A percentile compares a stretch with the other conserved stretches of the same genome.
phyloP scores from a whole-genome alignment of 1,139 yeast species.

The Magnusiomyces paraingens region DNA sequence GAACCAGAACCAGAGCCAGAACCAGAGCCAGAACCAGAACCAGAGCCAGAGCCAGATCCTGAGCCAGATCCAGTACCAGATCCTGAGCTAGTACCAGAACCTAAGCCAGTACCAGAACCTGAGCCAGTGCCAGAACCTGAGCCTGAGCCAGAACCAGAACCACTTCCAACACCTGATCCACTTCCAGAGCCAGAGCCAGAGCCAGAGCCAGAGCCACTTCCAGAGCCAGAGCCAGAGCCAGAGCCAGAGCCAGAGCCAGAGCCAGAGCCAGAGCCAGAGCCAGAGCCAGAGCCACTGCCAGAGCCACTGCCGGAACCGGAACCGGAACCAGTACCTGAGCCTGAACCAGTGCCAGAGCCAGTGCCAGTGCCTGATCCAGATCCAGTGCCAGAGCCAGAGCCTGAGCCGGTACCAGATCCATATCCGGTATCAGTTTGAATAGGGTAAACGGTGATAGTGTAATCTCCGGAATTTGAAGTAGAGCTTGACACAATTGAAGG shows the following conservation, averaged over 20 bases:
- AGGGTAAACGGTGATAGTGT: neutral
- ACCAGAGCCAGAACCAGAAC: slow-evolving; percentile 3
- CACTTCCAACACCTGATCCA: neutral
- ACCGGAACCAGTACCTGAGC: neutral
- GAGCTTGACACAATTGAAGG: too few relatives aligned
- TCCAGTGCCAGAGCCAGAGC: slow-evolving; percentile 2
- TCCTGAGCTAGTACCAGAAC: slow-evolving; percentile 2
- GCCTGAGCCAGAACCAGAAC: slow-evolving; percentile 3
- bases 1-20: slow-evolving; percentile 3
- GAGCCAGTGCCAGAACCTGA: slow-evolving; percentile 2
- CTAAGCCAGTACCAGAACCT: slow-evolving; percentile 1
- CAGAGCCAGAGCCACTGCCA: slow-evolving; percentile 6
- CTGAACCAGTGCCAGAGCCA: slow-evolving; percentile 2
- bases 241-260: neutral
- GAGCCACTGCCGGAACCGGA: slow-evolving; percentile 1
- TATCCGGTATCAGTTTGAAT: neutral
- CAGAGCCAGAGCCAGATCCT: neutral
- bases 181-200: neutral
- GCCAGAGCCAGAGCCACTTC: neutral
- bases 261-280: slow-evolving; percentile 7
- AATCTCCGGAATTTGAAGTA: too few relatives aligned
- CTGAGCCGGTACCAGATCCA: slow-evolving; percentile 1
- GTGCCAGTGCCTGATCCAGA: slow-evolving; percentile 4
- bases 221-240: slow-evolving; percentile 6
- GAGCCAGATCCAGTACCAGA: slow-evolving; percentile 6